Conservation (phyloP, 352 stramenopile genomes). For the Phytophthora idaei region DNA sequence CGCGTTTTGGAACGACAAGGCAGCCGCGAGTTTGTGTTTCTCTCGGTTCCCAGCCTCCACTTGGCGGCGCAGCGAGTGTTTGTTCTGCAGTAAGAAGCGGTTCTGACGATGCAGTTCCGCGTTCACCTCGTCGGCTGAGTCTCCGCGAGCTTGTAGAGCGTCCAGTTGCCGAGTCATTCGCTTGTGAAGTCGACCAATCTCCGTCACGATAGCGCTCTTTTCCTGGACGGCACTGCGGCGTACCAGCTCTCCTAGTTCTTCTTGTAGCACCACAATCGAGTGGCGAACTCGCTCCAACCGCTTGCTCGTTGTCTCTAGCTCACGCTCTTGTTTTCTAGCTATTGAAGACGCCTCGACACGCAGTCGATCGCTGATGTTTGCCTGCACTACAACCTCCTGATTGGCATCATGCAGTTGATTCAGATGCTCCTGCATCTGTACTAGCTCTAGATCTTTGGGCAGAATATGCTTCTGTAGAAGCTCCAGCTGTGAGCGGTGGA, state of each 20-base stretch:
- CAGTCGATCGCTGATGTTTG: conserved; percentile 69
- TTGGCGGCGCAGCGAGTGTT: conserved; percentile 70
- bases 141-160: conserved; percentile 53
- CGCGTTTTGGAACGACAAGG: conserved; percentile 73
- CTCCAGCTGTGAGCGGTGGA: conserved; percentile 77
- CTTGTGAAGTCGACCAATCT: conserved; percentile 76
- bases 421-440: conserved; percentile 69
- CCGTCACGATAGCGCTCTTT: conserved; percentile 62
- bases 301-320: conserved; percentile 38
- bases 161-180: conserved; percentile 58
- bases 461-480: conserved; percentile 72
- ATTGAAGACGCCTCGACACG: conserved; percentile 49
- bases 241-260: conserved; percentile 70
- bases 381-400: conserved; percentile 72
- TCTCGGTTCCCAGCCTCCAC: conserved; percentile 66
- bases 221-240: conserved; percentile 60
- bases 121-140: conserved; percentile 62
- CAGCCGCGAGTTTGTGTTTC: conserved; percentile 73
- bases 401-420: conserved; percentile 64
- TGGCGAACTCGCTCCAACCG: conserved; percentile 55
- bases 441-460: conserved; percentile 67
- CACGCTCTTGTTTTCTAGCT: conserved; percentile 51
- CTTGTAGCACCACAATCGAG: conserved; percentile 65
- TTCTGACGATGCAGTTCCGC: conserved; percentile 79
- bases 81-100: conserved; percentile 72